These are phyloP conservation scores for Pleodorina starrii DNA, from an alignment of 139 green algal genomes.

Conservation along the genomic window DNA sequence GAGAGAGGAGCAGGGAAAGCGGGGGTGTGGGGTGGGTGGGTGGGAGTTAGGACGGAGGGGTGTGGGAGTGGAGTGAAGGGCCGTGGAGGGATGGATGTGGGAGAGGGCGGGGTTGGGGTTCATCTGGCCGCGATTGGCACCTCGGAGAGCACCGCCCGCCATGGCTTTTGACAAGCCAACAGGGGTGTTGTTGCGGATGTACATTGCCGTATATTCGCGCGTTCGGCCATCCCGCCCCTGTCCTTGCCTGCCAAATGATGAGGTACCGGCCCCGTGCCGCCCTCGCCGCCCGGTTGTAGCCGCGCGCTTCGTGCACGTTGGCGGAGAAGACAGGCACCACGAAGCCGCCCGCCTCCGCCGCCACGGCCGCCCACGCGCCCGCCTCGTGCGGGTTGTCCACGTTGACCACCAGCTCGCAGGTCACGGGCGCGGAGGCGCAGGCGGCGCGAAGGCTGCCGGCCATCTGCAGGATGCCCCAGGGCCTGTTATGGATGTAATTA, in stretches of 20 bases:
- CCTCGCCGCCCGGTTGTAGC: constrained; percentile 51
- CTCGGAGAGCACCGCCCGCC: background rate
- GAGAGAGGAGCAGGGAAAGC: background rate
- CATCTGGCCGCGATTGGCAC: background rate
- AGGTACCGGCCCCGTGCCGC: constrained; percentile 23
- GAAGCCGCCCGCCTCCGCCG: background rate
- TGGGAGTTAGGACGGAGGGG: no score
- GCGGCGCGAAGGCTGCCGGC: background rate
- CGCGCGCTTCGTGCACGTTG: constrained; percentile 54
- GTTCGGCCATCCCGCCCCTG: background rate
- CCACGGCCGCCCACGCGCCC: background rate
- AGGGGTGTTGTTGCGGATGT: background rate
- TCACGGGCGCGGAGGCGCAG: background rate
- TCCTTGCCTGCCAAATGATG: constrained; percentile 37
- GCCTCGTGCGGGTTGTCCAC: constrained; percentile 55
- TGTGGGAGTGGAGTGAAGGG: background rate
- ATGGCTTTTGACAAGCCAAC: background rate
- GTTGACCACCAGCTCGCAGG: constrained; percentile 56
- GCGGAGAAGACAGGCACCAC: constrained; percentile 45
- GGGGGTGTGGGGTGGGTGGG: background rate
- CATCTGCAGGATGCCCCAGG: background rate
- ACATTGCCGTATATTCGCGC: background rate
- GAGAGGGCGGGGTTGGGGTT: background rate
- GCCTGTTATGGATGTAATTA: background rate
- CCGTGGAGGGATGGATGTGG: background rate